These are phyloP conservation scores for Acarospora socialis DNA, from an alignment of 2,329 filamentous ascomycete genomes.

Conservation along the genomic window DNA sequence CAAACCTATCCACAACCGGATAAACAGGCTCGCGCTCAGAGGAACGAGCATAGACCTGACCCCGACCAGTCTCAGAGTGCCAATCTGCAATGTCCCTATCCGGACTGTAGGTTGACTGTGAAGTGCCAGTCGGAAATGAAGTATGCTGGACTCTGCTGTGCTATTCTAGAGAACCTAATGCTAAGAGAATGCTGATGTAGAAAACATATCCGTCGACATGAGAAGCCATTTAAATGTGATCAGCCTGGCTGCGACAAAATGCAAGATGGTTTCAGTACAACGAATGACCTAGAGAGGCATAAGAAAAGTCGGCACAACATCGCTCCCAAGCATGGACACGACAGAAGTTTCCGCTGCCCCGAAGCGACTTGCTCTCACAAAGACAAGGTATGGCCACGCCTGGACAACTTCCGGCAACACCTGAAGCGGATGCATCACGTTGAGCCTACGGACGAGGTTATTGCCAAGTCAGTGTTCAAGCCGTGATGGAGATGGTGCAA, in stretches of 20 bases:
- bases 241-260: constrained; percentile 40
- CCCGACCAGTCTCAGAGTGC: too few species aligned
- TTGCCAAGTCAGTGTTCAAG: constrained; percentile 30
- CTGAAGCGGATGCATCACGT: constrained; percentile 52
- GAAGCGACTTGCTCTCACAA: constrained; percentile 41
- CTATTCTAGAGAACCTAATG: too few species aligned
- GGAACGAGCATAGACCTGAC: too few species aligned
- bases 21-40: too few species aligned
- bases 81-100: too few species aligned
- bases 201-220: constrained; percentile 60
- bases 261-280: constrained; percentile 57
- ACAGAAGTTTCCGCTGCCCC: constrained; percentile 46
- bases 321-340: constrained; percentile 29
- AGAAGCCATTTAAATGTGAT: constrained; percentile 51
- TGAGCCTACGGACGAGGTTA: constrained; percentile 29
- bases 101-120: too few species aligned
- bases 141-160: too few species aligned
- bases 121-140: too few species aligned
- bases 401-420: constrained; percentile 79
- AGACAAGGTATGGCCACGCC: constrained; percentile 60
- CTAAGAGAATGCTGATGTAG: too few species aligned
- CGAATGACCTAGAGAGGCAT: constrained; percentile 72
- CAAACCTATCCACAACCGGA: too few species aligned
- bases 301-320: constrained; percentile 54
- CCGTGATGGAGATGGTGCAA: constrained; percentile 2